These are phyloP conservation scores for Ceratobasidium sp. DNA, from an alignment of 1,284 basidiomycete genomes.

Conservation along the genomic window DNA sequence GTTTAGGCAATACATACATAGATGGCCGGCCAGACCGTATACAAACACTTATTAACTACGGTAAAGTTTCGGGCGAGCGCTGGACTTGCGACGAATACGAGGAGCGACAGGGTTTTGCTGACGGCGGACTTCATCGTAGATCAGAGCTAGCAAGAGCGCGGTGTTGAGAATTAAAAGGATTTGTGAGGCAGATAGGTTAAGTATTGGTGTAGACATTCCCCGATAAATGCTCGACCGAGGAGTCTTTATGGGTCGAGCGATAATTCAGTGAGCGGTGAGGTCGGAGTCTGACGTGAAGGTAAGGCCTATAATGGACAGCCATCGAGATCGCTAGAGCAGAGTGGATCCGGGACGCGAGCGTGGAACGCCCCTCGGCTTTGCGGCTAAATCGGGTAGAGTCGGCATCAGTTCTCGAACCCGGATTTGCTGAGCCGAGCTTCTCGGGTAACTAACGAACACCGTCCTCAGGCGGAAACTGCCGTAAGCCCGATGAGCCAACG, in stretches of 20 bases:
- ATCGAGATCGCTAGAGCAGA: background rate
- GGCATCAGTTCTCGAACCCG: conserved; percentile 2
- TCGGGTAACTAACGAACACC: background rate
- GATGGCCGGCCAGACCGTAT: conserved; percentile 49
- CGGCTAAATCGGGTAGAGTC: background rate
- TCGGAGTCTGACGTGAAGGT: background rate
- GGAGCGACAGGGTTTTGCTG: conserved; percentile 49
- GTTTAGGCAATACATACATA: conserved; percentile 31
- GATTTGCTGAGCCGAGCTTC: background rate
- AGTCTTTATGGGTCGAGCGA: background rate
- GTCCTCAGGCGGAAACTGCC: background rate
- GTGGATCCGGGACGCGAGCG: background rate
- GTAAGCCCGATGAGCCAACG: background rate
- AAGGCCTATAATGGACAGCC: background rate
- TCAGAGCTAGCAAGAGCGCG: conserved; percentile 22
- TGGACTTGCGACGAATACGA: conserved; percentile 51
- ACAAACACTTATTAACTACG: conserved; percentile 49
- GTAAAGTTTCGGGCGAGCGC: conserved; percentile 62
- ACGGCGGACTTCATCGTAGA: conserved; percentile 43
- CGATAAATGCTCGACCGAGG: background rate
- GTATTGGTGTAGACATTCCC: conserved; percentile 14
- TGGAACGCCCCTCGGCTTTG: background rate
- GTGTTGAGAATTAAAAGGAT: conserved; percentile 20
- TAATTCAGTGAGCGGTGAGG: too few relatives aligned
- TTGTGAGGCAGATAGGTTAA: conserved; percentile 16